Conservation (phyloP, 306 rosid genomes). For the Quercus parvula region DNA sequence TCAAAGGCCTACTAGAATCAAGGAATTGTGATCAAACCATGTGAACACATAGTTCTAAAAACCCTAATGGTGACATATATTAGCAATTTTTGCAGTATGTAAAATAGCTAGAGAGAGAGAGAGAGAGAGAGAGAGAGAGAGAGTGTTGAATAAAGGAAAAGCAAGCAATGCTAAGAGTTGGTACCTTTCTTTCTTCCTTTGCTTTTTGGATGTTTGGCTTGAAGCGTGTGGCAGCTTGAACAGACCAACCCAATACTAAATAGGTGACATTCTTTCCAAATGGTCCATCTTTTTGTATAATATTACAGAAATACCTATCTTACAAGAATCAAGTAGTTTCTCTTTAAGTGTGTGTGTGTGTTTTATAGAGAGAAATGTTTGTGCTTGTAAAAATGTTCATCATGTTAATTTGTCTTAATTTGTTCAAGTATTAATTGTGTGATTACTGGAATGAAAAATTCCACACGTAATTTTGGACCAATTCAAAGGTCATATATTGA, state of each 20-base stretch:
- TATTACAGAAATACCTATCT: not conserved
- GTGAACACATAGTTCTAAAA: not conserved
- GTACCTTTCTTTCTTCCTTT: too few species aligned
- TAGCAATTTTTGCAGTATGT: not conserved
- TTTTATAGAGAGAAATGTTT: too few species aligned
- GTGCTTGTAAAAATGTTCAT: too few species aligned
- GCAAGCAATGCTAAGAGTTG: not conserved
- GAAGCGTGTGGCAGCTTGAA: not conserved
- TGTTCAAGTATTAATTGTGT: too few species aligned
- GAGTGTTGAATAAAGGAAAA: not conserved
- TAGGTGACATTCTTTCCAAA: not conserved
- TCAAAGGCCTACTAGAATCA: too few species aligned
- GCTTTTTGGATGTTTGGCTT: not conserved
- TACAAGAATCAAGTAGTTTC: too few species aligned
- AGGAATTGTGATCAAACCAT: too few species aligned
- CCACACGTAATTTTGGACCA: too few species aligned
- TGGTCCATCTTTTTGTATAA: not conserved
- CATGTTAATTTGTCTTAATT: too few species aligned
- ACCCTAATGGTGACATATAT: not conserved
- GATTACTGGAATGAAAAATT: too few species aligned
- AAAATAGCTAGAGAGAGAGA: not conserved
- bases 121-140: not conserved
- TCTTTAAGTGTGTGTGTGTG: too few species aligned
- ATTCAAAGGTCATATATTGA: too few species aligned
- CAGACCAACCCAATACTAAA: not conserved